A percentile compares a stretch with the other conserved stretches of the same genome.
These are phyloP conservation scores for Ophiostoma sp. DNA, from an alignment of 2,329 filamentous ascomycete species.

Conservation along the genomic window DNA sequence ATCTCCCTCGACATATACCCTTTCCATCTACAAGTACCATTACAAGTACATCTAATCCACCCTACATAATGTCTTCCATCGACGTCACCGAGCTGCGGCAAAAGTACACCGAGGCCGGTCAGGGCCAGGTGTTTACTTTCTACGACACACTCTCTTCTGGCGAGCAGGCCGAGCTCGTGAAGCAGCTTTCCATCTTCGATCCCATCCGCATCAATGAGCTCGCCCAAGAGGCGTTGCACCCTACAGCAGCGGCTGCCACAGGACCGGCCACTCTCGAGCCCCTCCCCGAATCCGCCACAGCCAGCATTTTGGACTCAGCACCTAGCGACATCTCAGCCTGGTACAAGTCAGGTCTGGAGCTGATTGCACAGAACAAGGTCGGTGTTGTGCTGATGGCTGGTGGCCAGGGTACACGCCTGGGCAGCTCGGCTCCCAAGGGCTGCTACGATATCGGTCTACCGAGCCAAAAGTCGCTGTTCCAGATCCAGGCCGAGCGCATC, in stretches of 20 bases:
- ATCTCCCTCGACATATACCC: background rate
- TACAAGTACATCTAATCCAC: background rate
- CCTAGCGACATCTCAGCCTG: conserved; percentile 72
- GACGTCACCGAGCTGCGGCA: conserved; percentile 61
- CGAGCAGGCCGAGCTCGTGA: conserved; percentile 73
- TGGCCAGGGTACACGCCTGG: conserved; percentile 89
- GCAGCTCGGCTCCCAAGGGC: conserved; percentile 92
- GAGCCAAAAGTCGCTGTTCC: conserved; percentile 90
- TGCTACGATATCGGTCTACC: conserved; percentile 96
- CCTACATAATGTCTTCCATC: conserved; percentile 17
- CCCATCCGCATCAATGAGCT: conserved; percentile 84
- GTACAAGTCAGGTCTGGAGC: conserved; percentile 78
- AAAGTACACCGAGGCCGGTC: conserved; percentile 67
- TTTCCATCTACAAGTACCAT: too few relatives aligned
- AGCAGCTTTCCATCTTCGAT: conserved; percentile 77
- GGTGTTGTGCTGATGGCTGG: conserved; percentile 94
- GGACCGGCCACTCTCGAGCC: conserved; percentile 65
- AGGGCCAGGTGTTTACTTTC: conserved; percentile 81
- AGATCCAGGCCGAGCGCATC: conserved; percentile 95
- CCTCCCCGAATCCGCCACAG: conserved; percentile 77
- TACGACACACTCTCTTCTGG: conserved; percentile 69
- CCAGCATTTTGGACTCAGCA: conserved; percentile 86
- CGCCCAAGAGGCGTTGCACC: conserved; percentile 73
- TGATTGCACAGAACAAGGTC: conserved; percentile 70
- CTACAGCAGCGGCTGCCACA: conserved; percentile 56